These are phyloP conservation scores for Aciculosporium take DNA, from an alignment of 2,329 filamentous ascomycete species.

Conservation along the genomic window DNA sequence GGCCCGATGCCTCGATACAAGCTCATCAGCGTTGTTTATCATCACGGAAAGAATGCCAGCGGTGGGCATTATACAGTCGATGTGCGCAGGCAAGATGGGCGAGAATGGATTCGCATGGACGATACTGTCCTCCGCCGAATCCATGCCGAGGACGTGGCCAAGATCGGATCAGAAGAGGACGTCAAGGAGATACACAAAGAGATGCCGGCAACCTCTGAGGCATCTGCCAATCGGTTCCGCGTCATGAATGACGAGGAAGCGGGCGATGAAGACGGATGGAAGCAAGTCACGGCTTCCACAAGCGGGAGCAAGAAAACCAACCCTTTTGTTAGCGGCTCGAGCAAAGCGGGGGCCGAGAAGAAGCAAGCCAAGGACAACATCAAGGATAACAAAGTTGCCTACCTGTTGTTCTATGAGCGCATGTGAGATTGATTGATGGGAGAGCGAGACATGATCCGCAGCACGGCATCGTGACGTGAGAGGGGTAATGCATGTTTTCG, in stretches of 20 bases:
- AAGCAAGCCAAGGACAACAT: constrained; percentile 48
- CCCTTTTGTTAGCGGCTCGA: constrained; percentile 49
- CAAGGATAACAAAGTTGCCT: constrained; percentile 93
- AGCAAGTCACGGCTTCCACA: constrained; percentile 50
- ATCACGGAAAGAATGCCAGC: constrained; percentile 92
- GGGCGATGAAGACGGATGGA: constrained; percentile 64
- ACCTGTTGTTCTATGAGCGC: constrained; percentile 87
- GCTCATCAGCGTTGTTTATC: constrained; percentile 83
- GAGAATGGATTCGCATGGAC: constrained; percentile 90
- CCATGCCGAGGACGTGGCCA: constrained; percentile 75
- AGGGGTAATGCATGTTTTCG: neutral
- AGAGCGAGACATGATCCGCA: neutral
- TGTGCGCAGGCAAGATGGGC: constrained; percentile 82
- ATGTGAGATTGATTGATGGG: constrained; percentile 27
- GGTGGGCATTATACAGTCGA: constrained; percentile 98
- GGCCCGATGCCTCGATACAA: constrained; percentile 66
- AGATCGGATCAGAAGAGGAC: constrained; percentile 70
- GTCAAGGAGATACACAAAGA: constrained; percentile 35
- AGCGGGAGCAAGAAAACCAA: constrained; percentile 61
- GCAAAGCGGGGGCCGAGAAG: constrained; percentile 40
- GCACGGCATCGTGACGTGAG: too few relatives aligned
- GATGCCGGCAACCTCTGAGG: constrained; percentile 13
- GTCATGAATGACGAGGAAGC: constrained; percentile 51
- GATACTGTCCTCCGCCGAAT: constrained; percentile 83
- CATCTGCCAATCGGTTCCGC: constrained; percentile 61